Base-by-base conservation (phyloP, 2,329 filamentous ascomycete species). In the Penicillium crustosum region DNA sequence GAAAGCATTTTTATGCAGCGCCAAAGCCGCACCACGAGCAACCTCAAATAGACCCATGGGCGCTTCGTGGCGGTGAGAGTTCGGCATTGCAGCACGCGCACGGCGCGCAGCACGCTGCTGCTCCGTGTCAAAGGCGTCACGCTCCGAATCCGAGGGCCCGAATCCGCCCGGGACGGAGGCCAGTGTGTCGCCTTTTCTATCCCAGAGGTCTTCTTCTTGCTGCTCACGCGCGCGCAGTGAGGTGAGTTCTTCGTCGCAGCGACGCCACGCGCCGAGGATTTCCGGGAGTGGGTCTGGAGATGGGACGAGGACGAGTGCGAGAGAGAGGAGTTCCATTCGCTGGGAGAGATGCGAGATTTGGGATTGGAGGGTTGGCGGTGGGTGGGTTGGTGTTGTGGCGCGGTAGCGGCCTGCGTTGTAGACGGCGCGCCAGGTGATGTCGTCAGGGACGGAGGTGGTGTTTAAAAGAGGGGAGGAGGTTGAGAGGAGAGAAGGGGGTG, bases 371-470 rank as follows among this genome's bases (percentile, higher is more conserved):
- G 67, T 60, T 45, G 57, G 62, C 10, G 58, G 73, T 60, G 29
- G 61, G 53, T 68, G 66, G 60, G 60, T 70, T 53, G 66, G 64
- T 45, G 68, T 57, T 36, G 62, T 64, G 36, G 74, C 63, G 51
- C 80, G 78, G 73, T 85, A 81, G 48, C 83, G 81, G 19, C 86
- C 86, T 21, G 85, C 85, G 56, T 82, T 79, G 68, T 86, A 83
- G 15, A 85, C 86, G 35, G 85, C 85, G 29, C 84, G 83, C 86
- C 86, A 88, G 56, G 84, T 84, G 31, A 84, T 79, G 61, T 87
- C 83, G 67, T 87, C 85, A 60, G 72, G 64, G 49, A 68, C 57
- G 19, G 59, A 45, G 6, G 68, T 55, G 38, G 75, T 73, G 13
- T 65, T 63, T 53, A 64, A 55, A 33, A 61, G 58, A 6, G 66